phyloP scores from a whole-genome alignment of 2,329 filamentous ascomycete species.

The Verticillium klebahnii region DNA sequence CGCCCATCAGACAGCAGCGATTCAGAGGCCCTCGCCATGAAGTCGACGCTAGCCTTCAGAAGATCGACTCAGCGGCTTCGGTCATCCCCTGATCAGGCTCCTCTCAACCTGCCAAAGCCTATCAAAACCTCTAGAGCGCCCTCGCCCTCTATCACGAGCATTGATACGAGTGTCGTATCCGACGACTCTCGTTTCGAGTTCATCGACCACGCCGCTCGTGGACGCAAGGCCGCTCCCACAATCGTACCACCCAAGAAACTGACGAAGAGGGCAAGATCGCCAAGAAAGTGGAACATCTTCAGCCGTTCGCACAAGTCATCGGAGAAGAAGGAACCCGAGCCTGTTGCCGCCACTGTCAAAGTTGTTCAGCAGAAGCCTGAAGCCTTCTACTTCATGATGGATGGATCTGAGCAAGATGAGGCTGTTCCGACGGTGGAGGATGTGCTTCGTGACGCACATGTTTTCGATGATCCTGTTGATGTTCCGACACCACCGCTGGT shows the following conservation, averaged over 20 bases:
- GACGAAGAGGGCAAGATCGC: conserved; percentile 49
- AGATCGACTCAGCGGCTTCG: conserved; percentile 49
- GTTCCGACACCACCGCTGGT: conserved; percentile 8
- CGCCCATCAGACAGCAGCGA: conserved; percentile 54
- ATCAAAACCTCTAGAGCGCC: conserved; percentile 40
- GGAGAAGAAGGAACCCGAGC: conserved; percentile 31
- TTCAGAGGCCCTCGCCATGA: conserved; percentile 42
- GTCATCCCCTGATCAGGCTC: conserved; percentile 34
- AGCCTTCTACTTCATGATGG: conserved; percentile 59
- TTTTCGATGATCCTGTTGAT: conserved; percentile 16
- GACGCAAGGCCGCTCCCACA: conserved; percentile 20
- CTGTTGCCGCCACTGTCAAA: conserved; percentile 44
- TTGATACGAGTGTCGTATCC: conserved; percentile 52
- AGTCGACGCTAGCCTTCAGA: conserved; percentile 49
- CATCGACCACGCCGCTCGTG: conserved; percentile 28
- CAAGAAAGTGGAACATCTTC: conserved; percentile 61
- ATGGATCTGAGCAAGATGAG: conserved; percentile 52
- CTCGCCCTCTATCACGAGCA: conserved; percentile 49
- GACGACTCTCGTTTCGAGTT: conserved; percentile 48
- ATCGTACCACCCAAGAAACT: conserved; percentile 44
- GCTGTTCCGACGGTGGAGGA: conserved; percentile 36
- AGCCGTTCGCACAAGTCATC: conserved; percentile 46
- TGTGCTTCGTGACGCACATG: conserved; percentile 45
- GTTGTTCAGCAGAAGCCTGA: conserved; percentile 45
- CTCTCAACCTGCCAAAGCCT: conserved; percentile 47